Base-by-base conservation (phyloP, 768 basidiomycete species). In the Infundibulicybe gibba region DNA sequence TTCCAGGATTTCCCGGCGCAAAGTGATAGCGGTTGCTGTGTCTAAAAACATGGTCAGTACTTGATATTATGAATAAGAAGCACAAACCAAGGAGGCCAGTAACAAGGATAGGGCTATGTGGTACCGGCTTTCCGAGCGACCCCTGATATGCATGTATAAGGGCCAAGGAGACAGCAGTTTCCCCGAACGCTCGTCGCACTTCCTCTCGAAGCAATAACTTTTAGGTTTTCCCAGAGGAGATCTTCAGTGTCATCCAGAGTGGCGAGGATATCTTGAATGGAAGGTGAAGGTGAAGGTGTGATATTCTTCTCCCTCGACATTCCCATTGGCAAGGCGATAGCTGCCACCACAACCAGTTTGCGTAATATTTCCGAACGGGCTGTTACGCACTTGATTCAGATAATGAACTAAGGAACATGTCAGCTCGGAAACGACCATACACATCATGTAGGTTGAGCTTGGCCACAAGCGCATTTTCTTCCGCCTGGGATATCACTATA, bases 351-450 rank as follows among this genome's bases (percentile, higher is more conserved):
- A 38, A n/a, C 32, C 39, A 6, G 16, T 41, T 25, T 19, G 9
- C 33, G 16, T 17, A 38, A 21, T 12, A 30, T 31, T 30, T 42
- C 15, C 10, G n/a, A 20, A 9, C 31, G 32, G 40, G 12, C 48
- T 32, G 20, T 37, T 13, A 68, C 90, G 32, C 56, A 95, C 94
- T 85, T 1, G 95, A 95, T 61, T 98, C 95, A 0, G 86, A 79
- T 17, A 97, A 68, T 13, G 94, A 94, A 58, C 86, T 93, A 48
- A 97, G 71, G 61, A 94, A 89, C 71, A 97, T 88, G 60, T 97
- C 94, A 0, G 81, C 75, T 30, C 80, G 80, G 70, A 95, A 91
- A 6, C 81, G 82, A 32, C 77, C 75, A 54, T 94, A 84, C 1
- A 87, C 87, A 20, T 84, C 79, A 44, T 89, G 81, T 21, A 97